phyloP scores from a whole-genome alignment of 768 basidiomycete genomes.

The Pleurotus platypus region DNA sequence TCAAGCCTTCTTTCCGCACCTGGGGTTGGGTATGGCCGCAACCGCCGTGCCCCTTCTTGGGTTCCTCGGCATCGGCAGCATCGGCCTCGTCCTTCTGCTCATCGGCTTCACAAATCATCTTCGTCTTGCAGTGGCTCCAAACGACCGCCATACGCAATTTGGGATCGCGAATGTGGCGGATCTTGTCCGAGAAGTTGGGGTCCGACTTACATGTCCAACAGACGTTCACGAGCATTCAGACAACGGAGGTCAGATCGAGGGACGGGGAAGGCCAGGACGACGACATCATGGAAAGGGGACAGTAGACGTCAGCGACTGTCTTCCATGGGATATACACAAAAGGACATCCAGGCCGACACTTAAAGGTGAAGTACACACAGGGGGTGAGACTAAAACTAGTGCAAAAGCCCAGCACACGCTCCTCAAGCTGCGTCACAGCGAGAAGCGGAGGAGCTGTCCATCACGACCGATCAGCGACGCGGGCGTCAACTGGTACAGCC shows the following conservation, averaged over 20 bases:
- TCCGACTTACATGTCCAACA: constrained; percentile 61
- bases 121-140: constrained; percentile 84
- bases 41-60: constrained; percentile 92
- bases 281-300: constrained; percentile 14
- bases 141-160: constrained; percentile 85
- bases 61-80: constrained; percentile 63
- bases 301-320: constrained; percentile 58
- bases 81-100: constrained; percentile 84
- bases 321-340: constrained; percentile 26
- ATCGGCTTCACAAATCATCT: constrained; percentile 86
- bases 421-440: constrained; percentile 69
- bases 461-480: constrained; percentile 26
- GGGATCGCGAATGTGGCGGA: constrained; percentile 81
- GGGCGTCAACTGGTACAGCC: constrained; percentile 29
- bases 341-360: constrained; percentile 16
- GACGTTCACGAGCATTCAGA: constrained; percentile 4
- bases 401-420: constrained; percentile 53
- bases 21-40: constrained; percentile 91
- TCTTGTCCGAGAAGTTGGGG: constrained; percentile 80
- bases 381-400: constrained; percentile 57
- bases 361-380: constrained; percentile 30
- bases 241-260: constrained; percentile 18
- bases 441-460: constrained; percentile 52
- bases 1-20: constrained; percentile 91
- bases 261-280: constrained; percentile 19